Conservation (phyloP, 345 rosid genomes). For the Bruguiera parviflora region DNA sequence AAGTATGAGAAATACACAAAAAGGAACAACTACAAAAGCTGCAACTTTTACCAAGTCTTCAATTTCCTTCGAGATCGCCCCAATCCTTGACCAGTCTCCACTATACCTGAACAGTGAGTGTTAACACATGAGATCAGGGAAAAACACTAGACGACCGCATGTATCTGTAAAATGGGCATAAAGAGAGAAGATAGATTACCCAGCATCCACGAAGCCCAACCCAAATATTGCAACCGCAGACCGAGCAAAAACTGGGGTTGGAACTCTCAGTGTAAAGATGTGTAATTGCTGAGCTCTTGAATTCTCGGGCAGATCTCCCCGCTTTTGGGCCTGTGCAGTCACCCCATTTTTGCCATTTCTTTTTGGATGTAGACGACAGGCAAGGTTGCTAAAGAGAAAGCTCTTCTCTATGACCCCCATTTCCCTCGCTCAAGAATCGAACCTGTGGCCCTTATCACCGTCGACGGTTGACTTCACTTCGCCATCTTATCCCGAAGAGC, state of each 20-base stretch:
- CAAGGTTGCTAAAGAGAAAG: conserved; percentile 20
- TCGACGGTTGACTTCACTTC: neutral
- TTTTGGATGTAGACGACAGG: conserved; percentile 13
- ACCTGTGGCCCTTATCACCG: neutral
- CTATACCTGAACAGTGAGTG: conserved; percentile 49
- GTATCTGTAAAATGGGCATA: neutral
- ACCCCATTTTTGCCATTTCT: conserved; percentile 13
- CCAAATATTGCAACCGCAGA: conserved; percentile 51
- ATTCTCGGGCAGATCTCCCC: conserved; percentile 25
- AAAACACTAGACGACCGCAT: too few species aligned
- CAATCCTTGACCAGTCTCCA: conserved; percentile 96
- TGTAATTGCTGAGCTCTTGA: conserved; percentile 8
- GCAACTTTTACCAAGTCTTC: conserved; percentile 66
- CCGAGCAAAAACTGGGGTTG: conserved; percentile 24
- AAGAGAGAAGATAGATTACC: conserved; percentile 30
- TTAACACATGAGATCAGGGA: neutral
- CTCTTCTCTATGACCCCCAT: conserved; percentile 30
- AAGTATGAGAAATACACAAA: conserved; percentile 47
- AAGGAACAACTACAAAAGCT: conserved; percentile 65
- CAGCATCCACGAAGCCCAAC: conserved; percentile 78
- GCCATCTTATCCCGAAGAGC: neutral
- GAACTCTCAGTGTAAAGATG: conserved; percentile 3
- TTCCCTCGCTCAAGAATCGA: neutral
- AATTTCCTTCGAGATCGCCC: conserved; percentile 61
- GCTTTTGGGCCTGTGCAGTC: conserved; percentile 29